phyloP scores from a whole-genome alignment of 2,329 filamentous ascomycete species.

The Colletotrichum sansevieriae region DNA sequence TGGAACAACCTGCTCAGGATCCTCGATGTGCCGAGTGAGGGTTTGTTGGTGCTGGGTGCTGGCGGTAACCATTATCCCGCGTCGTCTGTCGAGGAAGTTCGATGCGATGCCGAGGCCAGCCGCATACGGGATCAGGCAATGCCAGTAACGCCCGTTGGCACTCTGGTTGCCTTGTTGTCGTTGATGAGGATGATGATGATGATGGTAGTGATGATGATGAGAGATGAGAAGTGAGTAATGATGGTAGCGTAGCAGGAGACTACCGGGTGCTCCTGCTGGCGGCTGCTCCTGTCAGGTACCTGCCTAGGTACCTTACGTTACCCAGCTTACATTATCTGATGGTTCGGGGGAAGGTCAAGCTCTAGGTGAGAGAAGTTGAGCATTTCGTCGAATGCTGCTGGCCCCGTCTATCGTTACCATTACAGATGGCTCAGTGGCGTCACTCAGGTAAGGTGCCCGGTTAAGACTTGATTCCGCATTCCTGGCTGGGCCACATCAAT shows the following conservation, averaged over 20 bases:
- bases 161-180: slow-evolving; percentile 11
- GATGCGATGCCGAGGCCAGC: slow-evolving; percentile 37
- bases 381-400: neutral
- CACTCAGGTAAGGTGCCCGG: neutral
- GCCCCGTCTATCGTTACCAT: neutral
- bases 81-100: slow-evolving; percentile 4
- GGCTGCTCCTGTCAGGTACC: neutral
- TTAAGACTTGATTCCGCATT: neutral
- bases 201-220: slow-evolving; percentile 18
- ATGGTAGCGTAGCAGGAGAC: neutral
- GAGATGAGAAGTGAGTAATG: slow-evolving; percentile 31
- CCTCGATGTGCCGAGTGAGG: neutral
- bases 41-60: neutral
- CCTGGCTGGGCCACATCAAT: neutral
- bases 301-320: slow-evolving; percentile 5
- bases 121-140: slow-evolving; percentile 31
- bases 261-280: neutral
- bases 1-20: slow-evolving; percentile 4
- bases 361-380: neutral
- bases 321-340: slow-evolving; percentile 10
- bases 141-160: neutral
- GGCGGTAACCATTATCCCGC: slow-evolving; percentile 15
- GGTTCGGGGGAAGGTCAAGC: neutral
- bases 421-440: slow-evolving; percentile 4
- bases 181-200: neutral